Evolutionary conservation across 169 alveolate species (phyloP).

Genomic region (Cryptosporidium baileyi): DNA sequence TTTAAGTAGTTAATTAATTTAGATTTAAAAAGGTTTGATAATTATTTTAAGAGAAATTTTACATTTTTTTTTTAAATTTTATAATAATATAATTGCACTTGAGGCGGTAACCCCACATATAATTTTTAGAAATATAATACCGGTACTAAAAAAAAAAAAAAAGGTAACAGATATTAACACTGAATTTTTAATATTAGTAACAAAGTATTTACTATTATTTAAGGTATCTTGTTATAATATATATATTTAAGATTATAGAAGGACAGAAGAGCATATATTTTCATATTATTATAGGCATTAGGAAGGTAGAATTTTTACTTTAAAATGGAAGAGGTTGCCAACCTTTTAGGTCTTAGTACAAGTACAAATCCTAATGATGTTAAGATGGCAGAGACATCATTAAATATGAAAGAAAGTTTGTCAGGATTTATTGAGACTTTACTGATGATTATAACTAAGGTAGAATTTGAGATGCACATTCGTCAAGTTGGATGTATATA

Average conservation of each 20-base stretch:
- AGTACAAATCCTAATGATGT: constrained; percentile 65
- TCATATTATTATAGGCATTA: background rate
- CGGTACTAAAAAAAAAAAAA: background rate
- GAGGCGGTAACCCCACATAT: constrained; percentile 63
- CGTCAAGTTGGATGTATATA: constrained; percentile 65
- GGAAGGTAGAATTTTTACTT: background rate
- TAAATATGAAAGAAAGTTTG: constrained; percentile 24
- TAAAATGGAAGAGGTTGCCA: constrained; percentile 46
- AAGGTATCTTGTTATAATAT: background rate
- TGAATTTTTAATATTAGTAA: background rate
- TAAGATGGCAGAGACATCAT: constrained; percentile 46
- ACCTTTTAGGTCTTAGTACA: constrained; percentile 17
- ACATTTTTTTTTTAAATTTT: background rate
- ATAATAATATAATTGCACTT: background rate
- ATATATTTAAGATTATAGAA: no score
- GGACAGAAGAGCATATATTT: background rate
- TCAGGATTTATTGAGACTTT: constrained; percentile 57
- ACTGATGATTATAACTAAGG: constrained; percentile 17
- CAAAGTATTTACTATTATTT: background rate
- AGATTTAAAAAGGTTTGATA: background rate
- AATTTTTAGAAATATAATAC: background rate
- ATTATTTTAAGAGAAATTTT: background rate
- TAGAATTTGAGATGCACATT: constrained; percentile 37
- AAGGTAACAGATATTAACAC: background rate
- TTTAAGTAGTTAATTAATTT: background rate